These are phyloP conservation scores for Botrytis galanthina DNA, from an alignment of 2,329 filamentous ascomycete genomes.

Conservation along the genomic window DNA sequence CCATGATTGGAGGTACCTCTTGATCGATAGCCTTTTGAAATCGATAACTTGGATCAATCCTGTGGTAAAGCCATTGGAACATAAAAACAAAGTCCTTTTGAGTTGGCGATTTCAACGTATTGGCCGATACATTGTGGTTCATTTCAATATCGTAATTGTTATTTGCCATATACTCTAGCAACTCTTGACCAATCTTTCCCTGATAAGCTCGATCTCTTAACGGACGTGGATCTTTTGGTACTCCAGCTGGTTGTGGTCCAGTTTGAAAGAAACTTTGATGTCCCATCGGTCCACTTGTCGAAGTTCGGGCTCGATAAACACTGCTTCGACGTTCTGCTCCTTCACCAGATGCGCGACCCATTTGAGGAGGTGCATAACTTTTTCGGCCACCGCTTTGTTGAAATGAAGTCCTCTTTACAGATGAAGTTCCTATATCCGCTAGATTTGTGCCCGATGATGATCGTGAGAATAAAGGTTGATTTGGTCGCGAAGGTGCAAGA, in stretches of 20 bases:
- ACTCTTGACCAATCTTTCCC: constrained; percentile 78
- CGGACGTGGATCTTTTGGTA: constrained; percentile 82
- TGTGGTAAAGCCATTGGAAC: constrained; percentile 96
- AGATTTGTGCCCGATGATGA: constrained; percentile 80
- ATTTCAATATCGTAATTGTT: constrained; percentile 98
- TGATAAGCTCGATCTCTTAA: constrained; percentile 80
- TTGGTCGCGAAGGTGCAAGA: constrained; percentile 78
- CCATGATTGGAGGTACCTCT: constrained; percentile 87
- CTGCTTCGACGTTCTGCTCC: constrained; percentile 73
- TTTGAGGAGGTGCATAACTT: constrained; percentile 47
- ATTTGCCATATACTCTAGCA: constrained; percentile 86
- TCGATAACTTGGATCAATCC: constrained; percentile 88
- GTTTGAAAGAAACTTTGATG: constrained; percentile 96
- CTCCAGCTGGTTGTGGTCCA: constrained; percentile 74
- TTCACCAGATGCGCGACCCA: constrained; percentile 39
- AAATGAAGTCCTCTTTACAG: constrained; percentile 78
- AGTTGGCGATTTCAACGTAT: constrained; percentile 88
- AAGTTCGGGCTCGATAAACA: constrained; percentile 71
- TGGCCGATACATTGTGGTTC: constrained; percentile 89
- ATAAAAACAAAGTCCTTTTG: constrained; percentile 98
- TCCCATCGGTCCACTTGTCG: constrained; percentile 61
- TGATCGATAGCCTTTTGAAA: constrained; percentile 95
- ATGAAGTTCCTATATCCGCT: constrained; percentile 75
- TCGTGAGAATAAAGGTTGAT: constrained; percentile 82
- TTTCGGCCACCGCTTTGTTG: constrained; percentile 67